Percentiles rank a stretch among this genome's conserved stretches.
Conservation (phyloP, 2,329 filamentous ascomycete species). For the Fusarium chaquense region DNA sequence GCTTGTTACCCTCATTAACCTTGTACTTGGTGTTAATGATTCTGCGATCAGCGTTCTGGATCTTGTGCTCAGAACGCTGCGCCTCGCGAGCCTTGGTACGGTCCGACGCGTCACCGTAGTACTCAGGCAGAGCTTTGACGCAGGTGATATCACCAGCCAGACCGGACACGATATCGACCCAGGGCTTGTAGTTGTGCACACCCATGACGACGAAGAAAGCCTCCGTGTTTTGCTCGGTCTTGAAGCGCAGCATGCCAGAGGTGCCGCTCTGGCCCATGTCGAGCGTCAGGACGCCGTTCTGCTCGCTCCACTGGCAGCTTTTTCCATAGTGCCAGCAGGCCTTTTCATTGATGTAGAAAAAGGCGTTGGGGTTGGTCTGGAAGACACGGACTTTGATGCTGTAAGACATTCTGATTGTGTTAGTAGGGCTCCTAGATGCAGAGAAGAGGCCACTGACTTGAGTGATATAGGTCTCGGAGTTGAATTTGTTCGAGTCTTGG, state of each 20-base stretch:
- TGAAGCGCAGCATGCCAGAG: constrained; percentile 39
- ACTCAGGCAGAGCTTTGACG: constrained; percentile 38
- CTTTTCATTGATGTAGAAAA: constrained; percentile 36
- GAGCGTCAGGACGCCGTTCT: constrained; percentile 20
- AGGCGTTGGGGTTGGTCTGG: constrained; percentile 40
- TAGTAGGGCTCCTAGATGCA: background rate
- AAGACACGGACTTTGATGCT: constrained; percentile 41
- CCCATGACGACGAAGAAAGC: constrained; percentile 38
- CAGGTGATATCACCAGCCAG: constrained; percentile 33
- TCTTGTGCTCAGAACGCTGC: constrained; percentile 29
- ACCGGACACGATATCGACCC: constrained; percentile 37
- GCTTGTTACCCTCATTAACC: constrained; percentile 30
- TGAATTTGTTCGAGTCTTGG: accelerated
- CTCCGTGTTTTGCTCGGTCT: constrained; percentile 38
- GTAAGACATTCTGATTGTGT: constrained; percentile 34
- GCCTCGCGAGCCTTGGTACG: constrained; percentile 19
- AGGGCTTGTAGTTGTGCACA: constrained; percentile 40
- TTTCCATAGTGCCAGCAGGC: constrained; percentile 41
- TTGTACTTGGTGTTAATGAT: constrained; percentile 32
- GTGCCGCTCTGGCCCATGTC: constrained; percentile 38
- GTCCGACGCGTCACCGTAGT: constrained; percentile 30
- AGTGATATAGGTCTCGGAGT: background rate
- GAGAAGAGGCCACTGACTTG: background rate
- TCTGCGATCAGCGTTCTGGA: constrained; percentile 35
- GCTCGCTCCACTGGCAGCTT: constrained; percentile 28